These are phyloP conservation scores for Coemansia sp. DNA, from an alignment of 192 early-diverging fungal genomes.

Conservation along the genomic window DNA sequence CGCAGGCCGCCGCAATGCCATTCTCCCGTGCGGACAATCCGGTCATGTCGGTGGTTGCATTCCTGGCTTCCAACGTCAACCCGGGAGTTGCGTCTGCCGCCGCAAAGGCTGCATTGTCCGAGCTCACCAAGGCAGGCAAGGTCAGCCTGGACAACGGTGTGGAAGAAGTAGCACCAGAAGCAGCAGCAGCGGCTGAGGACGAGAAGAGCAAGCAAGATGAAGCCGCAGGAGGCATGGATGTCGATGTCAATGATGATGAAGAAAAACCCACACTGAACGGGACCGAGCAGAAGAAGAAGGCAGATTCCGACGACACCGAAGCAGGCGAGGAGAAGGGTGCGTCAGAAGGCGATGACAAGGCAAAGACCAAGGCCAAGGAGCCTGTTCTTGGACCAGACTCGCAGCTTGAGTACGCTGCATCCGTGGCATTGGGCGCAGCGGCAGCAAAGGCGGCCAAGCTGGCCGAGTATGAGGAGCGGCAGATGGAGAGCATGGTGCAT, in stretches of 20 bases:
- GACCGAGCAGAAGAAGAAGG: not conserved
- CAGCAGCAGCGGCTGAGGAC: not conserved
- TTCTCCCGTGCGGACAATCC: constrained; percentile 88
- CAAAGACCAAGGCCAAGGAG: constrained; percentile 14
- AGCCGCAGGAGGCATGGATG: not conserved
- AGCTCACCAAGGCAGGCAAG: constrained; percentile 52
- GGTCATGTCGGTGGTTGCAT: constrained; percentile 86
- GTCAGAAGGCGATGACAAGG: constrained; percentile 6
- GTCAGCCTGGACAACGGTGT: not conserved
- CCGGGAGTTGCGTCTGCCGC: constrained; percentile 86
- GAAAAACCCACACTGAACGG: not conserved
- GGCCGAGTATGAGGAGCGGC: constrained; percentile 81
- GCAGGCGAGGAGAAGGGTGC: constrained; percentile 5
- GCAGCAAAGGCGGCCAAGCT: constrained; percentile 87
- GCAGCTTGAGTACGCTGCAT: constrained; percentile 74
- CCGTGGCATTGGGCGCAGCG: constrained; percentile 88
- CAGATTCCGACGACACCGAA: not conserved
- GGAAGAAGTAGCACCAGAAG: not conserved
- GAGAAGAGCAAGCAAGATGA: not conserved
- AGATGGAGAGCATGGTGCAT: constrained; percentile 80
- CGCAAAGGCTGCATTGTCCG: constrained; percentile 79
- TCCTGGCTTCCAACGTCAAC: constrained; percentile 82
- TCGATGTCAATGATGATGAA: constrained; percentile 1
- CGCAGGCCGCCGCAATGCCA: constrained; percentile 68
- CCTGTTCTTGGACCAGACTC: constrained; percentile 31